These are phyloP conservation scores for Hygrophila difformis DNA, from an alignment of 257 asterid species.

Conservation along the genomic window DNA sequence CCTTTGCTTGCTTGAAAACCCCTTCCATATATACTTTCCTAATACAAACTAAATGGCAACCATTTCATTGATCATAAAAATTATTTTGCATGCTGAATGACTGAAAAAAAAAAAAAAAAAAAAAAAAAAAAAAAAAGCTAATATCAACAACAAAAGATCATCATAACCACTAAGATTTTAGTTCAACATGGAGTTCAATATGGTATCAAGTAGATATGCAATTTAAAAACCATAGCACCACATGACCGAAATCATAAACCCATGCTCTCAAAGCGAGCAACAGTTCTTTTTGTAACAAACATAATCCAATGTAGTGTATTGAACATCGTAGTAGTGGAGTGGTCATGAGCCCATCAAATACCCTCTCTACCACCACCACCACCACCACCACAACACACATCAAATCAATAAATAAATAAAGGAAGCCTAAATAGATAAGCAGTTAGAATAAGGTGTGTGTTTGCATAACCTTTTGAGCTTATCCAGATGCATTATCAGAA, in stretches of 20 bases:
- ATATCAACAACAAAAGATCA: constrained; percentile 1
- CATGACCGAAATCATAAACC: neutral
- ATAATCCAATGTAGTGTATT: too few species aligned
- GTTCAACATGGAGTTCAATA: constrained; percentile 7
- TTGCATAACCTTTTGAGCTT: too few species aligned
- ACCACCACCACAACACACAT: neutral
- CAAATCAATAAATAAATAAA: constrained; percentile 4
- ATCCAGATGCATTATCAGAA: too few species aligned
- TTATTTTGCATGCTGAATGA: constrained; percentile 1
- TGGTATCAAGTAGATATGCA: neutral
- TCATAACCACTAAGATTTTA: neutral
- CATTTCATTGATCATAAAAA: constrained; percentile 11
- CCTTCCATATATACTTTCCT: constrained; percentile 81
- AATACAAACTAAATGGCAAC: constrained; percentile 52
- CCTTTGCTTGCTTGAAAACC: constrained; percentile 78
- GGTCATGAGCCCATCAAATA: neutral
- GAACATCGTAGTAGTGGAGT: too few species aligned
- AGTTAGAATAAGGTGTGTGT: too few species aligned
- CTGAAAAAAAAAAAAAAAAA: neutral
- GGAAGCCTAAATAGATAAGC: neutral
- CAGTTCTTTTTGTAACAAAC: constrained; percentile 2
- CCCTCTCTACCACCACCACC: neutral
- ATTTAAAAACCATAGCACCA: neutral
- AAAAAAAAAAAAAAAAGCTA: too few species aligned
- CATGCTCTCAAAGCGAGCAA: too few species aligned